Evolutionary conservation across 345 rosid genomes (phyloP), one percentile per base, ranked within the genome.

Genomic region (Populus nigra): DNA sequence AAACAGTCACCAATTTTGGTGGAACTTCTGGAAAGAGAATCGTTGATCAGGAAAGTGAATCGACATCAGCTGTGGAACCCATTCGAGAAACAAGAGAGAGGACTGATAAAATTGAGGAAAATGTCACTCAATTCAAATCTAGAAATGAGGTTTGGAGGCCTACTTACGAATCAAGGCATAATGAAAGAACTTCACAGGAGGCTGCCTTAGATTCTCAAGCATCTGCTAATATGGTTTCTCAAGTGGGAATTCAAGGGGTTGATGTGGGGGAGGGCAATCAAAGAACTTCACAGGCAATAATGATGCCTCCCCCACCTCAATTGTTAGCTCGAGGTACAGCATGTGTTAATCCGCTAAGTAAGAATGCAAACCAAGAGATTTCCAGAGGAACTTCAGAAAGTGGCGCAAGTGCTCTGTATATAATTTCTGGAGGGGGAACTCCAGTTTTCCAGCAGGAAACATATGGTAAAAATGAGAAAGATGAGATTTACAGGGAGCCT

Each of bases 261-360:
- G 75, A 81, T 83, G 71, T 43, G 76, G 81, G 71, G 77, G 81
- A 87, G 73, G 84, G 66, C 71, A 82, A 80, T 73, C 84, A 79
- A 74, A 77, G 80, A 74, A 88, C 74, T 76, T 87, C 92, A 71
- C 85, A 85, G 47, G 84, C 82, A 38, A 79, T 81, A 66, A 82
- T 89, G 84, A 80, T 77, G 73, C 86, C 94, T 84, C 89, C 97
- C 16, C 55, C 92, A 59, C 82, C 87, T 77, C 97, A 90, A 68
- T 70, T 80, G 69, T 84, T 88, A 25, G 81, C 76, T 75, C 83
- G 85, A 84, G 83, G 83, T 39, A 79, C 91, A 39, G 68, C 55
- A 68, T 41, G 33, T 75, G 75, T 71, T 68, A 81, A 81, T 75
- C 79, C 45, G 57, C 68, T 77, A 27, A 76, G 83, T 83, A 83